phyloP scores from a whole-genome alignment of 1,139 yeast genomes.

The Hansenula sp. region DNA sequence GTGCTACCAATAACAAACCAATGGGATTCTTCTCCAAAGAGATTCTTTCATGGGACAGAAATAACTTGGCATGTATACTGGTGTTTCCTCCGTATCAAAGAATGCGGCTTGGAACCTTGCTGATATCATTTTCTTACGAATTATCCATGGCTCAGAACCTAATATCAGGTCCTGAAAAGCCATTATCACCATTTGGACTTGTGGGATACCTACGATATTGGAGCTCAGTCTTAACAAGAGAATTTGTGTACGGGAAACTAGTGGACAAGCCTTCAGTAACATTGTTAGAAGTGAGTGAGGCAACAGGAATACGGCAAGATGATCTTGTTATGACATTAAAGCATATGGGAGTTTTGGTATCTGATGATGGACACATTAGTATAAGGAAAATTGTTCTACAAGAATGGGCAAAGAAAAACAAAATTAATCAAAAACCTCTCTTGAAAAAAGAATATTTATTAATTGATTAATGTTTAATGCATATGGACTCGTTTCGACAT shows the following conservation, averaged over 20 bases:
- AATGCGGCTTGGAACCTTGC: slow-evolving; percentile 66
- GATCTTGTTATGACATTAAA: slow-evolving; percentile 66
- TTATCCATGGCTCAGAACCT: slow-evolving; percentile 54
- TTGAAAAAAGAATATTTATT: slow-evolving; percentile 13
- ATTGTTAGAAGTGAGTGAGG: slow-evolving; percentile 46
- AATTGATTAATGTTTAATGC: neutral
- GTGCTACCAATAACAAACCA: slow-evolving; percentile 41
- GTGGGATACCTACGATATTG: slow-evolving; percentile 74
- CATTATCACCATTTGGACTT: slow-evolving; percentile 78
- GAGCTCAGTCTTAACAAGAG: slow-evolving; percentile 49
- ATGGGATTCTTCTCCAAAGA: slow-evolving; percentile 95
- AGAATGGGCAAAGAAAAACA: slow-evolving; percentile 13
- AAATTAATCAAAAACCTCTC: slow-evolving; percentile 11
- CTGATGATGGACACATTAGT: slow-evolving; percentile 7
- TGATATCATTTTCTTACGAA: slow-evolving; percentile 80
- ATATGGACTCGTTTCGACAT: neutral
- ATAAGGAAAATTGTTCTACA: slow-evolving; percentile 9
- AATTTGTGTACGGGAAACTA: slow-evolving; percentile 34
- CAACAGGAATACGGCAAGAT: slow-evolving; percentile 66
- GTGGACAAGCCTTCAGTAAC: slow-evolving; percentile 31
- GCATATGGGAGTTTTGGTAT: slow-evolving; percentile 46
- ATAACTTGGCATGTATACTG: slow-evolving; percentile 86
- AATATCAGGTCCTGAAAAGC: slow-evolving; percentile 87
- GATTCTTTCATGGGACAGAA: slow-evolving; percentile 73
- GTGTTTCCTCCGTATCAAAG: slow-evolving; percentile 91